Base-by-base conservation (phyloP, 257 asterid genomes). In the Salvia hispanica region DNA sequence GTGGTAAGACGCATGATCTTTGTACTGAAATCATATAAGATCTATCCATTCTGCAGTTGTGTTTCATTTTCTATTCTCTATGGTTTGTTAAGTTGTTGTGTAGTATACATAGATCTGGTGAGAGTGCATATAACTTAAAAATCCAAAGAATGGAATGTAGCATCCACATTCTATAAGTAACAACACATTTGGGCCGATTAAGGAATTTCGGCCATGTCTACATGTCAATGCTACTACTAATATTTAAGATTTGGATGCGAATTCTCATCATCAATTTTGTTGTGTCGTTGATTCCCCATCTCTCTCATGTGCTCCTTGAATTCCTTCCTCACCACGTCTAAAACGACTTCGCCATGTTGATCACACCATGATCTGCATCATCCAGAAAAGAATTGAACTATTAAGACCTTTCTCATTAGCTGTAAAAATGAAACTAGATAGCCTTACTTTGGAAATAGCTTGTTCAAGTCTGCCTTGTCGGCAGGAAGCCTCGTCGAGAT, bases 401-500 rank as follows among this genome's bases (percentile, higher is more conserved):
- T 51, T 52, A 42, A 40, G n/a, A 15, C 58, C n/a, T 34, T 47
- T 54, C 25, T 39, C 48, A 71, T 43, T 34, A 58, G 16, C 28
- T n/a, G 62, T 40, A 59, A 45, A 18, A 42, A 31, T 39, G 54
- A 64, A 37, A 66, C 9, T 40, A 40, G 45, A 8, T 64, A 47
- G 46, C 43, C 87, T 84, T 83, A 86, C 97, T 79, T 85, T 42
- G 97, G 78, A 43, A 88, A 83, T 71, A 77, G 57, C 79, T 52
- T 77, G 53, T 55, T 76, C 42, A 91, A 77, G 76, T 91, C 97
- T 44, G 78, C 89, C 74, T 75, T 82, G 73, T 88, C 91, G 18
- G 77, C 91, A 18, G 96, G 96, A 71, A 91, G 91, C 85, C 86
- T 80, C 36, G 85, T 86, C 42, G 97, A 85, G 69, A 91, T 83